Conservation (phyloP, 371 early-diverging fungal genomes). For the Mucor indicus region DNA sequence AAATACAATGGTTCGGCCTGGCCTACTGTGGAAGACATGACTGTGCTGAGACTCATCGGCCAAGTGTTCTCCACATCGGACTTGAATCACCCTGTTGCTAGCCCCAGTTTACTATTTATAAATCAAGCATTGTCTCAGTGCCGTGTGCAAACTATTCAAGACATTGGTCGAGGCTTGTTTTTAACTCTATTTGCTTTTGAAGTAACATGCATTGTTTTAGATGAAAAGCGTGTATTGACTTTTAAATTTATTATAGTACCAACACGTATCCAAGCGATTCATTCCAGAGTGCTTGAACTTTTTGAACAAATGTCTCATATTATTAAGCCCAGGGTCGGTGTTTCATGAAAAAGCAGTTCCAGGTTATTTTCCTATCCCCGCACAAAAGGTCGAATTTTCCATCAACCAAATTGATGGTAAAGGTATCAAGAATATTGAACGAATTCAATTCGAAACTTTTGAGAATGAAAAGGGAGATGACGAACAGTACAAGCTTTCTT, state of each 20-base stretch:
- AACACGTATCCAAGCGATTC: constrained; percentile 75
- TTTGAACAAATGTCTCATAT: constrained; percentile 48
- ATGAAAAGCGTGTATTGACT: background rate
- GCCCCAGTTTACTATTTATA: constrained; percentile 78
- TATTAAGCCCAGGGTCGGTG: constrained; percentile 47
- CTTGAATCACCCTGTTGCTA: constrained; percentile 81
- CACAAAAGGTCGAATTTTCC: constrained; percentile 26
- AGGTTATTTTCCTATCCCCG: constrained; percentile 51
- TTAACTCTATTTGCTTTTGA: constrained; percentile 70
- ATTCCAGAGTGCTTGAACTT: constrained; percentile 84
- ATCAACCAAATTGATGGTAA: constrained; percentile 29
- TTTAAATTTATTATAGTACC: constrained; percentile 44
- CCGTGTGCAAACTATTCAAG: constrained; percentile 55
- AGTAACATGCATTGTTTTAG: constrained; percentile 26
- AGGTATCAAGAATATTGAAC: constrained; percentile 10
- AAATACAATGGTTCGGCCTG: constrained; percentile 34
- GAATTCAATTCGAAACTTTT: constrained; percentile 23
- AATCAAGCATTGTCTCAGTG: constrained; percentile 70
- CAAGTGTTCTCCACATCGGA: constrained; percentile 88
- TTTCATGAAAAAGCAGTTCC: constrained; percentile 33
- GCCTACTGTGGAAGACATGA: constrained; percentile 57
- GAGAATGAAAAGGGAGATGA: constrained; percentile 18
- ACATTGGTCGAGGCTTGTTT: constrained; percentile 71
- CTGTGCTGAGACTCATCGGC: constrained; percentile 60
- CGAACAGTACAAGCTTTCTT: constrained; percentile 16